Evolutionary conservation across 257 asterid genomes (phyloP), one percentile per base, ranked within the genome.

Genomic region (Petrea volubilis): DNA sequence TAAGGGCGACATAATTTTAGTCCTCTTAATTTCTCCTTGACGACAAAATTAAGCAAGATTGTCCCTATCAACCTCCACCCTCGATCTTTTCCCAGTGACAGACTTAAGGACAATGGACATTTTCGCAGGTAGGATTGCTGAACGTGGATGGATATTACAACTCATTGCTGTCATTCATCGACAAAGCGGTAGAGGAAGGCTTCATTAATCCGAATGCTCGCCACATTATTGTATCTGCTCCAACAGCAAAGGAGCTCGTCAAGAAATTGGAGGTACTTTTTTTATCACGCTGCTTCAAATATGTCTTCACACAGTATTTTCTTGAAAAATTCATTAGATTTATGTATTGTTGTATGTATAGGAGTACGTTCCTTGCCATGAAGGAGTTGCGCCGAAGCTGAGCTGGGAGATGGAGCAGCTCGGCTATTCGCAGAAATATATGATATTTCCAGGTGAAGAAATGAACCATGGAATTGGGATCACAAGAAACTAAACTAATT

Each of bases 171-270:
- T 84, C 96, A 2, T 93, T 93, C 83, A 87, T 92, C 8, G 98
- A 92, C 84, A 85, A 90, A 81, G 98, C 98, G 10, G 98, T 90
- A 4, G 92, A 88, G 84, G 98, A 93, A 75, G 98, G 96, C 3
- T 93, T 93, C 85, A 87, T 93, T 56, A 68, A 82, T 72, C 96
- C 96, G 1, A 89, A 41, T 38, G 98, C 98, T 68, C 97, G 97
- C 5, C 90, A 93, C 67, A 93, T 93, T 65, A 87, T 93, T 55
- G 85, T 93, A 2, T 93, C 98, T 36, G 97, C 98, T n/a, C 91
- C 97, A 18, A 84, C 96, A 15, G 81, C 96, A 27, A 83, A 61
- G 76, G 96, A 93, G 67, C 87, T 93, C 34, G 96, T 93, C 83
- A 86, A 83, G 84, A 88, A 90, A 75, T 64, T 93, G 80, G 98